Evolutionary conservation across 129 eudicot species (phyloP), one percentile per base, ranked within the genome.

Genomic region (Smallanthus sonchifolius): DNA sequence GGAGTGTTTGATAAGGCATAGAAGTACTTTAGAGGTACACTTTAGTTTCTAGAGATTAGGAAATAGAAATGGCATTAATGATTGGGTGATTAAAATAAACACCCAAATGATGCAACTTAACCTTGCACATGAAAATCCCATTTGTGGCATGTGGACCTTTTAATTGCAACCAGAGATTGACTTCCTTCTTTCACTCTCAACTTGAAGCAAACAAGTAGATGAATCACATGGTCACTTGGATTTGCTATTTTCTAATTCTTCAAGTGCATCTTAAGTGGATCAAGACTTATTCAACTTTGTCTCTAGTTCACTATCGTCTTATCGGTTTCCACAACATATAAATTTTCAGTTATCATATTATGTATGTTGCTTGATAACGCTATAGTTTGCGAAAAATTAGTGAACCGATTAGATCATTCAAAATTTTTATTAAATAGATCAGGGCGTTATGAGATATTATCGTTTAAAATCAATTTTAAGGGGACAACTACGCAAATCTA

Each of bases 1-100:
- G 30, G 77, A 79, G 82, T 79, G 47, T 13, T 51, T 64, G 51
- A 43, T 71, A 79, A 79, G 82, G 20, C 39, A 79, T 79, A 19
- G 73, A 72, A 44, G 82, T 72, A 79, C 78, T 79, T 79, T 72
- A 70, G 73, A 79, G 74, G 82, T 79, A 79, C 82, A 40, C 67
- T 71, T 72, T 64, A 32, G 73, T 70, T 71, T 64, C 43, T 78
- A 55, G 82, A 79, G 73, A 71, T 79, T 79, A 79, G 78, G 74
- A 28, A 64, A 54, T 35, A 34, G 59, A 30, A 78, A 19, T 63
- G 73, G 67, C 82, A 79, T 79, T 79, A 79, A 72, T 79, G 82
- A 79, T 79, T 79, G 82, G 82, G 59, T 64, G 78, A 79, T 79
- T 79, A 79, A 72, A 79, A 63, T 79, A 72, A 76, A 65, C 51